Percentiles rank a stretch among this genome's conserved stretches.
phyloP scores from a whole-genome alignment of 768 basidiomycete genomes.

The Coprinopsis marcescibilis region DNA sequence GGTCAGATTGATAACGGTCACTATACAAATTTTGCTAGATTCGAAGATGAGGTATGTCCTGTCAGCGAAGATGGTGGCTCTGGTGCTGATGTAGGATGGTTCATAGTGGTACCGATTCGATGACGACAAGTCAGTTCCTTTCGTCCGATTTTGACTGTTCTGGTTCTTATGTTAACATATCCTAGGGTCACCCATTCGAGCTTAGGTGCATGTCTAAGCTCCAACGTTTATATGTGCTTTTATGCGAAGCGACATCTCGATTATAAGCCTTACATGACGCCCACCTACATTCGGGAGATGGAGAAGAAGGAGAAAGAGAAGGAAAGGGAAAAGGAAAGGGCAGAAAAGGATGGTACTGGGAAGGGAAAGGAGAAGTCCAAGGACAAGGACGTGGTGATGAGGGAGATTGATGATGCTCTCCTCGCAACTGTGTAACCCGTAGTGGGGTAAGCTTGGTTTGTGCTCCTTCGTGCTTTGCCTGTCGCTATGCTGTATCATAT shows the following conservation, averaged over 20 bases:
- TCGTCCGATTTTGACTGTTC: constrained; percentile 10
- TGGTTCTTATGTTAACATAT: constrained; percentile 3
- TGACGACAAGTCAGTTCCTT: constrained; percentile 72
- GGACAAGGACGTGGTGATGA: constrained; percentile 41
- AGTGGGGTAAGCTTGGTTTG: too few species aligned
- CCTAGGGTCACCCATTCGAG: constrained; percentile 66
- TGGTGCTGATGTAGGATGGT: background rate
- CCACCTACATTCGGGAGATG: constrained; percentile 54
- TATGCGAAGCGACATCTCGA: constrained; percentile 88
- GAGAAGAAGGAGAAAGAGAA: constrained; percentile 62
- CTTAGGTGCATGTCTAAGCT: constrained; percentile 60
- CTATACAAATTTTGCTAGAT: constrained; percentile 84
- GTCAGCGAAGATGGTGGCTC: background rate
- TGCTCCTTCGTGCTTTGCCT: too few species aligned
- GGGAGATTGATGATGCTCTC: constrained; percentile 63
- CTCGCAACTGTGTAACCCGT: constrained; percentile 46
- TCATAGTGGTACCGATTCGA: constrained; percentile 89
- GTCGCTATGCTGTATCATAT: too few species aligned
- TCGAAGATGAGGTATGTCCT: constrained; percentile 70
- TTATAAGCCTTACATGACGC: constrained; percentile 66
- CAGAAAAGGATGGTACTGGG: constrained; percentile 28
- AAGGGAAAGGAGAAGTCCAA: constrained; percentile 32
- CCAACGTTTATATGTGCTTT: constrained; percentile 91
- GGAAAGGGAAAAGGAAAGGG: constrained; percentile 46
- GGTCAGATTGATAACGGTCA: constrained; percentile 94